Percentiles rank a stretch among this genome's conserved stretches.
Evolutionary conservation across 495 filamentous ascomycete species (phyloP).

Genomic region (Penicillium flavigenum): DNA sequence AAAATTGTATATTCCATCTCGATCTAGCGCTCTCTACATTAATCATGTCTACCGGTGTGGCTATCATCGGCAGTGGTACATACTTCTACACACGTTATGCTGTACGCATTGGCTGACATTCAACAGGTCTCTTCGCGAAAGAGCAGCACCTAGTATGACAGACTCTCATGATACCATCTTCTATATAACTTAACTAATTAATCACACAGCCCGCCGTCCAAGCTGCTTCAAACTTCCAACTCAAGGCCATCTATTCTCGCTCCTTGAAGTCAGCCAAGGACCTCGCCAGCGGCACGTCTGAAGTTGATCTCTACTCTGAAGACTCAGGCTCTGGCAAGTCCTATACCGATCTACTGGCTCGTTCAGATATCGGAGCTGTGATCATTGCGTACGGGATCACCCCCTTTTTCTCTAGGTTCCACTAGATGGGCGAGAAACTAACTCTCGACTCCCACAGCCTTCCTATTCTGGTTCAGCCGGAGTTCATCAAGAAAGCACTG

Average conservation of each 20-base stretch:
- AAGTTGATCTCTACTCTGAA: slow-evolving; percentile 59
- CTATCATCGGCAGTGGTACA: slow-evolving; percentile 67
- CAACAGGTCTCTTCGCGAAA: slow-evolving; percentile 49
- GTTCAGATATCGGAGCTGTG: slow-evolving; percentile 65
- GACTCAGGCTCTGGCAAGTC: slow-evolving; percentile 53
- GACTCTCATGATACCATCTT: slow-evolving; percentile 14
- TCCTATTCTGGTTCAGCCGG: slow-evolving; percentile 39
- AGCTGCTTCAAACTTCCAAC: slow-evolving; percentile 41
- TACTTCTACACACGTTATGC: slow-evolving; percentile 34
- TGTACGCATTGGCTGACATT: slow-evolving; percentile 13
- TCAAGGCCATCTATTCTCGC: slow-evolving; percentile 65
- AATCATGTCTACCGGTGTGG: slow-evolving; percentile 53
- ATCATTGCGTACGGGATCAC: slow-evolving; percentile 58
- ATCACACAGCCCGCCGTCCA: slow-evolving; percentile 51
- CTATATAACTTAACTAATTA: slow-evolving; percentile 4
- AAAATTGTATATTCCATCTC: neutral
- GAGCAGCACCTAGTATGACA: slow-evolving; percentile 43
- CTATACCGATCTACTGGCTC: slow-evolving; percentile 61
- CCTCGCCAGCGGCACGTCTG: slow-evolving; percentile 34
- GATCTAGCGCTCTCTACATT: neutral
- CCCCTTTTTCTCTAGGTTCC: slow-evolving; percentile 1
- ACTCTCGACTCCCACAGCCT: slow-evolving; percentile 38
- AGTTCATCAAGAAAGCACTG: slow-evolving; percentile 50
- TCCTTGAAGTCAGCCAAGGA: slow-evolving; percentile 52
- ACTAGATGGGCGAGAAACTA: neutral